These are phyloP conservation scores for Circinella umbellata DNA, from an alignment of 371 early-diverging fungal genomes.

Conservation along the genomic window DNA sequence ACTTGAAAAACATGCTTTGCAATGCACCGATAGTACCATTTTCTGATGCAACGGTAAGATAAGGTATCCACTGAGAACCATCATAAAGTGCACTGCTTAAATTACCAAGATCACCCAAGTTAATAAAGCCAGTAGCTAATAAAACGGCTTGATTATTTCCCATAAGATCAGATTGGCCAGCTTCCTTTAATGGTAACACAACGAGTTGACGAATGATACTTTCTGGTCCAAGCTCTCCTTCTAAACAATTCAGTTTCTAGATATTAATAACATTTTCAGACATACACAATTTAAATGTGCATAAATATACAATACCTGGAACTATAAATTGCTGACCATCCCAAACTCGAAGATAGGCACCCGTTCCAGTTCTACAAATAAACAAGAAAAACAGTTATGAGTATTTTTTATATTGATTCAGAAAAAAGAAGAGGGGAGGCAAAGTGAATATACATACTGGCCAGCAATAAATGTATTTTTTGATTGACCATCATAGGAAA, in stretches of 20 bases:
- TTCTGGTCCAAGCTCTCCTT: constrained; percentile 33
- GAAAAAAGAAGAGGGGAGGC: not conserved
- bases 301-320: constrained; percentile 14
- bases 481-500: constrained; percentile 41
- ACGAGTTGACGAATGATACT: constrained; percentile 36
- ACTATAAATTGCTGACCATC: constrained; percentile 38
- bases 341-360: constrained; percentile 44
- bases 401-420: not conserved
- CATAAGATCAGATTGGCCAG: constrained; percentile 5
- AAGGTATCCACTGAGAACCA: constrained; percentile 68
- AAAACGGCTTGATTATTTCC: constrained; percentile 24
- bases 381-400: not conserved
- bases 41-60: constrained; percentile 55
- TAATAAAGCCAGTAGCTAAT: constrained; percentile 58
- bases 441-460: constrained; percentile 16
- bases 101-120: constrained; percentile 48
- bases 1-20: constrained; percentile 54
- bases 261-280: no score
- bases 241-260: constrained; percentile 1
- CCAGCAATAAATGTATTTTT: constrained; percentile 49
- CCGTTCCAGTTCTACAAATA: constrained; percentile 10
- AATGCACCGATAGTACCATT: constrained; percentile 48
- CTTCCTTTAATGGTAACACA: constrained; percentile 24
- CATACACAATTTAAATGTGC: no score
- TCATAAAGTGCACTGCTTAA: constrained; percentile 70